Evolutionary conservation across 805 yeast species (phyloP).

Genomic region (Candida lessepsii): DNA sequence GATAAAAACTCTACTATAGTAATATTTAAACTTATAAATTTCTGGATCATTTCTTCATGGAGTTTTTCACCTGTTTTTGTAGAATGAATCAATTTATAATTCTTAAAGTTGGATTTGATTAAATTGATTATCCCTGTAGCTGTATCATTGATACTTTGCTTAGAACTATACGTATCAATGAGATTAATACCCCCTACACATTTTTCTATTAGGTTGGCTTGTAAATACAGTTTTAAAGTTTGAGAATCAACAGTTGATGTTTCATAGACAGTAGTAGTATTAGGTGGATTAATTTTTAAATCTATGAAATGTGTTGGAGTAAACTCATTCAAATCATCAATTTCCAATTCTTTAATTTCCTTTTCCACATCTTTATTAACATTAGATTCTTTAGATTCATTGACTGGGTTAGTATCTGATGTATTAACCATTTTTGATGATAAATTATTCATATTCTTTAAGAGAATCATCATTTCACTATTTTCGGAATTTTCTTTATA

Average conservation of each 20-base stretch:
- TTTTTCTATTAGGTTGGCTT: constrained; percentile 16
- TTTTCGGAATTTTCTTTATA: constrained; percentile 20
- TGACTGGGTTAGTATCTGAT: background rate
- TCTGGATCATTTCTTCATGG: constrained; percentile 27
- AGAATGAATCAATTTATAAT: constrained; percentile 21
- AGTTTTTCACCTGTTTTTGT: constrained; percentile 14
- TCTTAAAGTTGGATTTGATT: constrained; percentile 35
- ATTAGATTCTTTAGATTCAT: constrained; percentile 6
- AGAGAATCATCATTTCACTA: constrained; percentile 68
- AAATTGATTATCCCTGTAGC: constrained; percentile 29
- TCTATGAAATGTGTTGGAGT: constrained; percentile 30
- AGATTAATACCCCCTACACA: constrained; percentile 14
- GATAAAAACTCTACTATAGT: constrained; percentile 43
- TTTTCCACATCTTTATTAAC: constrained; percentile 1
- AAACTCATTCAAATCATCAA: constrained; percentile 38
- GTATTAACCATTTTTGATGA: constrained; percentile 70
- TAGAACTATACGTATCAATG: constrained; percentile 30
- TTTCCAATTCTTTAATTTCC: constrained; percentile 26
- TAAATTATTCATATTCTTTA: constrained; percentile 85
- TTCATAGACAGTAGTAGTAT: background rate
- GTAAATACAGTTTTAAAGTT: constrained; percentile 18
- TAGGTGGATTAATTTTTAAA: constrained; percentile 27
- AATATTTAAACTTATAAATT: constrained; percentile 36
- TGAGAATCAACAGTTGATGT: constrained; percentile 9
- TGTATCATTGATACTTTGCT: constrained; percentile 24